Evolutionary conservation across 2,329 filamentous ascomycete species (phyloP).

Genomic region (Alternaria consortialis): DNA sequence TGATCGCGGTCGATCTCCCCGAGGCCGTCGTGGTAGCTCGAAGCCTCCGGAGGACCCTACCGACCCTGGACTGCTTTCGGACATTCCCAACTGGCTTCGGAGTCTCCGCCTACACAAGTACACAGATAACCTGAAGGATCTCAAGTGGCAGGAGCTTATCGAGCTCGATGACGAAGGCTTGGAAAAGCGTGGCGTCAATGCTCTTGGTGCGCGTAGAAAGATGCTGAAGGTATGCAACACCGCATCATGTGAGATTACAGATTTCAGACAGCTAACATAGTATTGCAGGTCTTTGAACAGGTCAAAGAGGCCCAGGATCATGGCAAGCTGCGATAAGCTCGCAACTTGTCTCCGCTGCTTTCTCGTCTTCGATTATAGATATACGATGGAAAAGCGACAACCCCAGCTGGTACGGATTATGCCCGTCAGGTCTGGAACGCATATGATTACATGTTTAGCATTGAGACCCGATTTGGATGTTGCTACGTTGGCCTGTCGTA

Average conservation of each 20-base stretch:
- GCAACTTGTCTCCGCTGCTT: slow-evolving; percentile 8
- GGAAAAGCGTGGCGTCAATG: slow-evolving; percentile 92
- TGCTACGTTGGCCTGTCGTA: slow-evolving; percentile 20
- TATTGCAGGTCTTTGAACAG: slow-evolving; percentile 86
- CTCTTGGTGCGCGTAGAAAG: slow-evolving; percentile 91
- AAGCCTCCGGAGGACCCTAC: slow-evolving; percentile 99
- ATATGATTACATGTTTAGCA: slow-evolving; percentile 31
- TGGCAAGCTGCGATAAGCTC: slow-evolving; percentile 51
- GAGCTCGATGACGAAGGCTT: slow-evolving; percentile 92
- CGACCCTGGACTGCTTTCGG: slow-evolving; percentile 86
- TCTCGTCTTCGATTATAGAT: slow-evolving; percentile 27
- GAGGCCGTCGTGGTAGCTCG: slow-evolving; percentile 90
- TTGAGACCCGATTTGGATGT: slow-evolving; percentile 15
- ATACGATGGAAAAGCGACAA: slow-evolving; percentile 32
- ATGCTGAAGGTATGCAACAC: slow-evolving; percentile 85
- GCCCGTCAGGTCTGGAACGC: slow-evolving; percentile 37
- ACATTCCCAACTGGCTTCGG: slow-evolving; percentile 95
- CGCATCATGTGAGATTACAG: neutral
- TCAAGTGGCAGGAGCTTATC: slow-evolving; percentile 94
- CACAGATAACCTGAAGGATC: slow-evolving; percentile 95
- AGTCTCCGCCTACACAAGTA: slow-evolving; percentile 97
- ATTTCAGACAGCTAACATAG: slow-evolving; percentile 39
- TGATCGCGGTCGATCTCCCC: slow-evolving; percentile 86
- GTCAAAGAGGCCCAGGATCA: slow-evolving; percentile 72
- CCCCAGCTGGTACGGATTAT: slow-evolving; percentile 36